Evolutionary conservation across 1,284 basidiomycete genomes (phyloP), one percentile per base, ranked within the genome.

Genomic region (Papiliotrema flavescens): DNA sequence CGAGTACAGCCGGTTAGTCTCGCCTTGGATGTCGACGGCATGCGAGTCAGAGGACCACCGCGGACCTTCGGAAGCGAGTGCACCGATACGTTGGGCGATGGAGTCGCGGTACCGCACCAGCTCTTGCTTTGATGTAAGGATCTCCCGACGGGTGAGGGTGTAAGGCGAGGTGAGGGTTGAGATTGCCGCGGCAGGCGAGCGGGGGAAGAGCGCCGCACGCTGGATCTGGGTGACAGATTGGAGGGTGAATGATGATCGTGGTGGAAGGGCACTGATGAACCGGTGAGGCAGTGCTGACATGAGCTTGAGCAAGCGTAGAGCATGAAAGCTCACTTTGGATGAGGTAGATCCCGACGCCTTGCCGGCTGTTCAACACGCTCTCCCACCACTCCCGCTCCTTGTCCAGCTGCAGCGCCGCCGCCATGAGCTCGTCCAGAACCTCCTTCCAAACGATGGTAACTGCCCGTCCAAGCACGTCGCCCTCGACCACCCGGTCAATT

Each of bases 391-490:
- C 49, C 34, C 67, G 55, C 56, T 75, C 74, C 44, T 66, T 61
- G 45, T 74, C 73, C n/a, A 77, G 60, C 37, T 60, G 41, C 24
- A 73, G 43, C 0, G 74, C 70, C 9, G 57, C 59, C 14, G 71
- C 60, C 13, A 77, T 59, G 19, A 74, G 61, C 19, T 56, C 57
- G 56, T 75, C 59, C 55, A 76, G 55, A 3, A 71, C 62, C 53
- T 76, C 71, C 32, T 70, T 69, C 74, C 75, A 76, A 22, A 75
- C 59, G 32, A 75, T 63, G 11, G 69, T 73, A 32, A 74, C 68
- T n/a, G 70, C 68, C 40, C 74, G 53, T 17, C 69, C 69, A 24
- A 76, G 53, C 39, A 76, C 65, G 54, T 76, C 73, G 0, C 60
- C 61, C 57, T 74, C 68, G 14, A 71, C 57, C 0, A 69, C 61